Evolutionary conservation across 2,329 filamentous ascomycete genomes (phyloP).

Genomic region (Cercospora nicotianae): DNA sequence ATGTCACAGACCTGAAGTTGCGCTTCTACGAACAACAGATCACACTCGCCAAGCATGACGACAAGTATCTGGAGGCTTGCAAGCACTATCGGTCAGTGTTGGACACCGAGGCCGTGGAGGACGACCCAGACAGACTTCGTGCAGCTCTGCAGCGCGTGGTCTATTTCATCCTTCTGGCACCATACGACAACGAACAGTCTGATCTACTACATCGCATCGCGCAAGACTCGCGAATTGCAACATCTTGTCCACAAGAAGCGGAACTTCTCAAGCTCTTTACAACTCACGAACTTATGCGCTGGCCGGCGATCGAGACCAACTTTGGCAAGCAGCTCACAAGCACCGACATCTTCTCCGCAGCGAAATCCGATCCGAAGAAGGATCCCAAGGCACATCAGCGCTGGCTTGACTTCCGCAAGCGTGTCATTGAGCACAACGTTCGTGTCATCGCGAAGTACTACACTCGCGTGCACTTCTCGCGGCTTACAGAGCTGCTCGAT

Average conservation of each 20-base stretch:
- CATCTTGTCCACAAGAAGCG: constrained; percentile 64
- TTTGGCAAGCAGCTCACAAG: constrained; percentile 85
- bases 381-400: constrained; percentile 81
- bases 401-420: constrained; percentile 94
- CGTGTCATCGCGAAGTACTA: constrained; percentile 98
- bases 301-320: constrained; percentile 86
- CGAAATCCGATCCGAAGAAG: constrained; percentile 50
- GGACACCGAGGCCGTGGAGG: constrained; percentile 92
- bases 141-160: constrained; percentile 90
- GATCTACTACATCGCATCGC: constrained; percentile 93
- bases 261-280: constrained; percentile 93
- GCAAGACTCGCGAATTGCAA: constrained; percentile 71
- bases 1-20: constrained; percentile 94
- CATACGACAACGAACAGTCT: constrained; percentile 97
- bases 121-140: constrained; percentile 80
- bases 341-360: constrained; percentile 80
- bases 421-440: constrained; percentile 98
- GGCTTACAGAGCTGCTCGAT: constrained; percentile 86
- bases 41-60: constrained; percentile 89
- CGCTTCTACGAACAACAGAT: constrained; percentile 98
- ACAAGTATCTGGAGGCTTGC: constrained; percentile 96
- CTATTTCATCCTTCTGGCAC: constrained; percentile 94
- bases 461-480: constrained; percentile 90
- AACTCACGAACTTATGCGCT: constrained; percentile 94
- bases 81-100: constrained; percentile 97